A percentile compares a stretch with the other conserved stretches of the same genome.
Conservation (phyloP, 2,329 filamentous ascomycete genomes). For the Ophiostoma piceae region DNA sequence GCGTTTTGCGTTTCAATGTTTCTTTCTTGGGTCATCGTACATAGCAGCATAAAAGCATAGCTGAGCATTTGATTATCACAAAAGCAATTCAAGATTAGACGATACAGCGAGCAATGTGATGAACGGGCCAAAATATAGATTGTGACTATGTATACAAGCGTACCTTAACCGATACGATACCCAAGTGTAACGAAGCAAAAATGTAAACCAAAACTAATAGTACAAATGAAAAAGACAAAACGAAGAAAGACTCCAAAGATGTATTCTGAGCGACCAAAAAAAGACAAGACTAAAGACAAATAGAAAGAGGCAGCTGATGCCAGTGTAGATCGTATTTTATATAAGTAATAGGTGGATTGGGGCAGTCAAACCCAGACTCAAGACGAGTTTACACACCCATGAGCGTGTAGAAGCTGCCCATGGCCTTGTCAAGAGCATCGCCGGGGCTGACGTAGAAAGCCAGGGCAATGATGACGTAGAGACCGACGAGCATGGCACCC, state of each 20-base stretch:
- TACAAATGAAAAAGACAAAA: conserved; percentile 22
- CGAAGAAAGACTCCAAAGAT: neutral
- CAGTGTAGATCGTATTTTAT: conserved; percentile 12
- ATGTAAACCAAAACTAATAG: conserved; percentile 15
- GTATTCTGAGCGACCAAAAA: neutral
- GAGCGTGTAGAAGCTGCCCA: conserved; percentile 22
- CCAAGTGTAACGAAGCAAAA: neutral
- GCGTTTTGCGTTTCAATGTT: neutral
- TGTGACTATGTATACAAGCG: conserved; percentile 5
- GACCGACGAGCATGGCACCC: conserved; percentile 60
- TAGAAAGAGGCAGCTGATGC: conserved; percentile 11
- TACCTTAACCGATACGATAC: neutral
- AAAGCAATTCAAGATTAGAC: conserved; percentile 2
- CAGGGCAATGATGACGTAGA: conserved; percentile 57
- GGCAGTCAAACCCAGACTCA: neutral
- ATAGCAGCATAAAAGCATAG: conserved; percentile 10
- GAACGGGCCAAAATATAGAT: neutral
- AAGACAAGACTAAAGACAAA: neutral
- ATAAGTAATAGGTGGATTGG: neutral
- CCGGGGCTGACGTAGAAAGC: conserved; percentile 55
- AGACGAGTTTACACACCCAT: neutral
- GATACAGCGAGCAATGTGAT: neutral
- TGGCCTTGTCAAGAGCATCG: conserved; percentile 42
- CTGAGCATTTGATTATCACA: neutral
- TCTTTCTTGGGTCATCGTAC: neutral